These are phyloP conservation scores for Eutrema salsugineum DNA, from an alignment of 441 rosid species.

Conservation along the genomic window DNA sequence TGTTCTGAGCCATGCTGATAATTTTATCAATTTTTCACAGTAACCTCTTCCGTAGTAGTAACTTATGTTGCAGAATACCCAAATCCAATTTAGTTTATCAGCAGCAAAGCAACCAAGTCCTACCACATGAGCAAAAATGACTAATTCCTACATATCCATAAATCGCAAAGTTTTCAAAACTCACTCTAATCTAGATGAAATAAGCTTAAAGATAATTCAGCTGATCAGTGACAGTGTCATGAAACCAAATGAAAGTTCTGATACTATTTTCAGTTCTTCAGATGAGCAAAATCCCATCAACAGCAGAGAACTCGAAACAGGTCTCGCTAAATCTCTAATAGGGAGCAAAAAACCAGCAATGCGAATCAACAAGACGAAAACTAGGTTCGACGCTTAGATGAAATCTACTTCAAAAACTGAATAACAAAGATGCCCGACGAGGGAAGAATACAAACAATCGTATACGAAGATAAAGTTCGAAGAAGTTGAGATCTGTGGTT, in stretches of 20 bases:
- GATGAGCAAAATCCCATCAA: constrained; percentile 14
- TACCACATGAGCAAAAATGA: background rate
- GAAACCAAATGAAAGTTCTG: background rate
- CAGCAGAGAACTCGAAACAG: background rate
- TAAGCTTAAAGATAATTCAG: background rate
- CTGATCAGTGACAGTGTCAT: background rate
- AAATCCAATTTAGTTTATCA: background rate
- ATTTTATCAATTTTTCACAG: background rate
- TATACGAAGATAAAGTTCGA: background rate
- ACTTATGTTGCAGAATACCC: background rate
- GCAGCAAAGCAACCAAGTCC: background rate
- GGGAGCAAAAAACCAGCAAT: constrained; percentile 2
- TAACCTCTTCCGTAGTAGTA: background rate
- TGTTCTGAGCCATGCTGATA: background rate
- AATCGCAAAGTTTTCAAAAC: background rate
- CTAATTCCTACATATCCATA: background rate
- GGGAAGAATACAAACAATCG: background rate
- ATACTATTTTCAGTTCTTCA: constrained; percentile 8
- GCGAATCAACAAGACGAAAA: background rate
- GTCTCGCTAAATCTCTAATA: constrained; percentile 13
- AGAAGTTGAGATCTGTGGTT: constrained; percentile 16
- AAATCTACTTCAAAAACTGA: constrained; percentile 10
- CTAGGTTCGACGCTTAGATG: background rate
- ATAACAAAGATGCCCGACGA: constrained; percentile 12
- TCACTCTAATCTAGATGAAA: background rate